Evolutionary conservation across 495 filamentous ascomycete species (phyloP).

Genomic region (Usnea hakonensis): DNA sequence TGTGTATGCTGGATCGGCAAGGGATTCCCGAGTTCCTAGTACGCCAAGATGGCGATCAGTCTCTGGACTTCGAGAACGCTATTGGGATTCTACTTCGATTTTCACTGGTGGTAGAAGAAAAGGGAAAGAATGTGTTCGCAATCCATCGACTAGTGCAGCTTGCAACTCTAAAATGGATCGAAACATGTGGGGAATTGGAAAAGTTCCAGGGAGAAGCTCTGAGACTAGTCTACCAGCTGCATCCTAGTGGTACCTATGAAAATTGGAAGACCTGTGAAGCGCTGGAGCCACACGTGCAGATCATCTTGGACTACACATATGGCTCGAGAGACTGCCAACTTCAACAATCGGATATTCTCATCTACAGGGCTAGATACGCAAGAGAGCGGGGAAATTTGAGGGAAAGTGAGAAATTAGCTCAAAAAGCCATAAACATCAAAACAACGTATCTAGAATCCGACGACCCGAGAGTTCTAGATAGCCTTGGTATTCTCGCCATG

Average conservation of each 20-base stretch:
- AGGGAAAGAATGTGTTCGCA: conserved; percentile 24
- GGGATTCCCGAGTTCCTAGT: conserved; percentile 32
- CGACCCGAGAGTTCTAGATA: conserved; percentile 15
- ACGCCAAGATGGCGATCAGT: background rate
- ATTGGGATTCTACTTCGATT: background rate
- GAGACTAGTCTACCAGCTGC: conserved; percentile 29
- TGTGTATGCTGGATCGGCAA: conserved; percentile 37
- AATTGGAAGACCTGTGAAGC: background rate
- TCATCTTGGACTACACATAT: background rate
- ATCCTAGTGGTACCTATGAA: conserved; percentile 27
- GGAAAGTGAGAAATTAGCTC: background rate
- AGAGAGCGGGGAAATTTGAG: background rate
- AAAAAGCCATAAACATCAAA: background rate
- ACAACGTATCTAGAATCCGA: background rate
- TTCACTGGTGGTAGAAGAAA: background rate
- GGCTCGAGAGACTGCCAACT: background rate
- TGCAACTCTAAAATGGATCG: conserved; percentile 37
- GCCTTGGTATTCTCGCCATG: conserved; percentile 29
- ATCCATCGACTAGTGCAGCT: conserved; percentile 45
- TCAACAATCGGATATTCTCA: background rate
- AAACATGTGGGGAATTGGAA: conserved; percentile 30
- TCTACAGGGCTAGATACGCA: background rate
- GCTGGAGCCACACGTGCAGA: conserved; percentile 2
- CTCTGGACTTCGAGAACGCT: background rate
- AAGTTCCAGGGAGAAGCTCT: conserved; percentile 34